phyloP scores from a whole-genome alignment of 176 grass and related monocot species.

The Typha latifolia region DNA sequence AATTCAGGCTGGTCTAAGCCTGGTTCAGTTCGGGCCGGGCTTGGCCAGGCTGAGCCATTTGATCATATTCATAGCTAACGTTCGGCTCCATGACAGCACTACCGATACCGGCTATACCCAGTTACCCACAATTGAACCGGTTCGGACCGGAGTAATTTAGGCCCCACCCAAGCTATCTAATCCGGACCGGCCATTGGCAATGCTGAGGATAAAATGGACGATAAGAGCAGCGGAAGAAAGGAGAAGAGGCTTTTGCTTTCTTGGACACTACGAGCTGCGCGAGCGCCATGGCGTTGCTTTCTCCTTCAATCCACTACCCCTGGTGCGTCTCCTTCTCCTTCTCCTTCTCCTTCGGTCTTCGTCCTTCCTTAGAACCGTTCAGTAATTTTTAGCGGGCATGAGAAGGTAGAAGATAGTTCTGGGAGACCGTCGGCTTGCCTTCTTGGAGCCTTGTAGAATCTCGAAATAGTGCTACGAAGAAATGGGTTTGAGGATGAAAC shows the following conservation, averaged over 20 bases:
- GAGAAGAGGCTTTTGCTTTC: not conserved
- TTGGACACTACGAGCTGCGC: not conserved
- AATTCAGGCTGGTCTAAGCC: too few species aligned
- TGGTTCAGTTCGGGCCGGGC: too few species aligned
- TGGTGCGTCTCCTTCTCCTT: not conserved
- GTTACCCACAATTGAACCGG: not conserved
- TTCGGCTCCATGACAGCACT: too few species aligned
- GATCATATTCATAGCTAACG: too few species aligned
- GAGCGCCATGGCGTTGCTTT: slow-evolving; percentile 1
- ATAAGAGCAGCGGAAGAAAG: not conserved
- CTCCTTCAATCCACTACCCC: not conserved
- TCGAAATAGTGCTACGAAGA: not conserved
- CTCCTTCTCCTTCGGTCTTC: not conserved
- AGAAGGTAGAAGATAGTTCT: too few species aligned
- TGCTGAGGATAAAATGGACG: not conserved
- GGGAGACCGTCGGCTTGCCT: too few species aligned
- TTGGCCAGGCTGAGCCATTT: too few species aligned
- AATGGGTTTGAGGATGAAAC: not conserved
- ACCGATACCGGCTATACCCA: not conserved
- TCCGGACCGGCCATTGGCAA: not conserved
- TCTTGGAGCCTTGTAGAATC: not conserved
- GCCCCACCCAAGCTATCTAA: too few species aligned
- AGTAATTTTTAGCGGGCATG: not conserved
- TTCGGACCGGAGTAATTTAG: not conserved
- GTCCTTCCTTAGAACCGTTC: not conserved